Base-by-base conservation (phyloP, 805 yeast species). In the Metschnikowia drakensbergensis region DNA sequence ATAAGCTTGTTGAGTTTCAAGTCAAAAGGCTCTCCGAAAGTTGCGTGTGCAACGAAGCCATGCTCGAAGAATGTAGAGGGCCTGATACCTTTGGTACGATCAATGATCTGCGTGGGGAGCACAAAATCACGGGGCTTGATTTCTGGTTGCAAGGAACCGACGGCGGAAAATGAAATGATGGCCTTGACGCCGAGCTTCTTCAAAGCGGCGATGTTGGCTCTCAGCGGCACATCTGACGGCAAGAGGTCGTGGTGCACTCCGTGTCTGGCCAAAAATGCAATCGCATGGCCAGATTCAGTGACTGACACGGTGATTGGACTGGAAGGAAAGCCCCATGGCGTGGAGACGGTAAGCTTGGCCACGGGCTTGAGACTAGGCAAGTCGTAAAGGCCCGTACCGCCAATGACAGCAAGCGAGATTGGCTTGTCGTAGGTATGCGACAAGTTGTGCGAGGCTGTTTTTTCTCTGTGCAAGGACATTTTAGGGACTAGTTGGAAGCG, bases 261-360 rank as follows among this genome's bases (percentile, higher is more conserved):
- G 64, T 94, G 99, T 68, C 99, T 82, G 11, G 97, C 94, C 57
- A 94, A 75, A 62, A 94, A 94, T 1, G 98, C 98, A 44, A 94
- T 86, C 41, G 90, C 88, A 65, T 88, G 83, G 1, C 96, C 96
- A 32, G 71, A 58, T 3, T 71, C 68, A 37, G 96, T 88, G 55
- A 77, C 82, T n/a, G 96, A 85, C 52, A 94, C 83, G 42, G 97
- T 91, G 63, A 94, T 87, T 35, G 97, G 91, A 10, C 96, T 85
- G 4, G 97, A 90, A 23, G 99, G 97, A 57, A 77, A 79, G 8
- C 99, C 99, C 98, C 98, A 94, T 23, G 99, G 99, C 3, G 99
- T 94, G 17, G 86, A 79, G 50, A 90, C 69, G 11, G 88, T 81
- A 37, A 94, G 70, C 57, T 84, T 75, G 11, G 97, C 96, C 40